Conservation (phyloP, 2,329 filamentous ascomycete species). For the Beauveria asiatica region DNA sequence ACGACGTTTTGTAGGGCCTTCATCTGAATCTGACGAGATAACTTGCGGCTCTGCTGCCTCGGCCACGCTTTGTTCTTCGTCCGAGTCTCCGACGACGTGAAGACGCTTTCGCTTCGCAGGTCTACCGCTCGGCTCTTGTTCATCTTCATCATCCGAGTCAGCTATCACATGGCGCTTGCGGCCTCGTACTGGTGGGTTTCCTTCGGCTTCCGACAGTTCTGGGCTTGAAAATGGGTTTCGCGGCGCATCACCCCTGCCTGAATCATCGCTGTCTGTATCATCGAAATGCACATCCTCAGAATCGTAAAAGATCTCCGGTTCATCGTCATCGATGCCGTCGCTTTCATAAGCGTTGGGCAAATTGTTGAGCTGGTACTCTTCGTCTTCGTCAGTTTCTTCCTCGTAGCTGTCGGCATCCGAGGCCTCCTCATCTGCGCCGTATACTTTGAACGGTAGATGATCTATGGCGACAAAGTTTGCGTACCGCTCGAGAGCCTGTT, state of each 20-base stretch:
- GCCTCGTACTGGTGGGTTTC: conserved; percentile 9
- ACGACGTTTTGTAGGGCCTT: not conserved
- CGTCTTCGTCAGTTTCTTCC: conserved; percentile 14
- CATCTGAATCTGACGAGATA: conserved; percentile 1
- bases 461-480: conserved; percentile 12
- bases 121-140: conserved; percentile 8
- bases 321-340: conserved; percentile 30
- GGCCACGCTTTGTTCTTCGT: conserved; percentile 12
- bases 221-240: conserved; percentile 24
- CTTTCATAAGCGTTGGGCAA: conserved; percentile 28
- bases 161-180: conserved; percentile 22
- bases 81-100: conserved; percentile 14
- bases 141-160: conserved; percentile 24
- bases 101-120: conserved; percentile 19
- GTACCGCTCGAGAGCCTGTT: conserved; percentile 13
- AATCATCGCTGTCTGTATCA: conserved; percentile 14
- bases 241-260: not conserved
- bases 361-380: conserved; percentile 13
- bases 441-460: conserved; percentile 6
- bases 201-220: conserved; percentile 16
- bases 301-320: conserved; percentile 18
- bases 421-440: conserved; percentile 1
- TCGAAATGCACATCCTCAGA: conserved; percentile 20
- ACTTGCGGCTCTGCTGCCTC: conserved; percentile 4
- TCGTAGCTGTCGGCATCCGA: not conserved